Evolutionary conservation across 495 filamentous ascomycete genomes (phyloP).

Genomic region (Penicillium paradoxum): DNA sequence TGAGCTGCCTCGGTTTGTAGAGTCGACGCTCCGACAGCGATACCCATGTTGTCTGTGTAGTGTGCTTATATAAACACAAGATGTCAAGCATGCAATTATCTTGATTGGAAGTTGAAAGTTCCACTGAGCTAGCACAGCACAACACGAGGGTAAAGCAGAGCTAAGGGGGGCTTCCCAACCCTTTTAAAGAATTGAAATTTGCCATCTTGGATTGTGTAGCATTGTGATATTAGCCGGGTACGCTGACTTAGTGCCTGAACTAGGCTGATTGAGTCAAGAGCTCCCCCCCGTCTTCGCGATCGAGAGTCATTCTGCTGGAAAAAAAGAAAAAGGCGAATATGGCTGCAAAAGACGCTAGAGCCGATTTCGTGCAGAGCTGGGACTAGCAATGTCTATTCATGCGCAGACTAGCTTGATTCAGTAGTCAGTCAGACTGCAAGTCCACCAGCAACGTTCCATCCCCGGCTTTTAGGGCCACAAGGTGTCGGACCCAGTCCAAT

Average conservation of each 20-base stretch:
- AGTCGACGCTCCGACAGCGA: constrained; percentile 9
- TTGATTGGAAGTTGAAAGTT: background rate
- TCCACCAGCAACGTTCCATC: background rate
- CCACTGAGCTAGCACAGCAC: background rate
- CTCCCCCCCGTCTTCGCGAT: constrained; percentile 1
- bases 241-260: constrained; percentile 1
- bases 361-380: background rate
- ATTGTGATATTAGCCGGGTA: constrained; percentile 5
- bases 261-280: background rate
- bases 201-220: constrained; percentile 1
- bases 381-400: background rate
- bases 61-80: background rate
- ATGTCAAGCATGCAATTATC: background rate
- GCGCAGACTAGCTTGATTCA: background rate
- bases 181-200: constrained; percentile 7
- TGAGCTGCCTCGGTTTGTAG: constrained; percentile 31
- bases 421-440: background rate
- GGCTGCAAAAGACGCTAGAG: background rate
- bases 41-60: constrained; percentile 8
- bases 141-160: background rate
- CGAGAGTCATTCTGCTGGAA: background rate
- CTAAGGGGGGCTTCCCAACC: background rate
- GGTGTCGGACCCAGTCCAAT: background rate
- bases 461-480: background rate
- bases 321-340: background rate